Base-by-base conservation (phyloP, 164 flowering plant genomes). In the Liquidambar formosana region DNA sequence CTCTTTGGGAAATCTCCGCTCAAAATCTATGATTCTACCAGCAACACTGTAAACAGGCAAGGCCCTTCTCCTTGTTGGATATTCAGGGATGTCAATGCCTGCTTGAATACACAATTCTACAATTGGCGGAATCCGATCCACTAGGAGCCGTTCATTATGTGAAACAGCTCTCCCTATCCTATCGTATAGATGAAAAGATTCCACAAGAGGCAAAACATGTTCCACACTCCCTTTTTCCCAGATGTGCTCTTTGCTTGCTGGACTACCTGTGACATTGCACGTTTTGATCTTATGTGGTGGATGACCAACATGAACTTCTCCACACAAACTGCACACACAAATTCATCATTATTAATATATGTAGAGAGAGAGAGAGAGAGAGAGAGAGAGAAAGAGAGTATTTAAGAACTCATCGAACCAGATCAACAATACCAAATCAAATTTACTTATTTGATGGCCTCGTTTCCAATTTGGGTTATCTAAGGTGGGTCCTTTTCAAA, bases 171-270 rank as follows among this genome's bases (percentile, higher is more conserved):
- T 83, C 33, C 87, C 86, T 52, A 86, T 10, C 63, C 90, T 70
- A 60, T 86, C 90, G 61, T 86, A 84, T 18, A 83, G 78, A 77
- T 86, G 90, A 68, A 81, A 86, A 33, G 85, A 81, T 62, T 83
- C 85, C 33, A 83, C 80, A 27, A 54, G 38, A 51, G 86, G 85
- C 33, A 86, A 75, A 56, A 84, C 65, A 54, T 81, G 70, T 33
- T 77, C 77, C 58, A 78, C 26, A 23, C 71, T 73, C 12, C 81
- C 90, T 57, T 45, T 65, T 59, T 60, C 68, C 88, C 88, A 84
- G 16, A 19, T 66, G 57, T 84, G 88, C 65, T 80, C 81, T 78
- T 77, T 83, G 65, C 38, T 82, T 64, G 81, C 3, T 18, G 49
- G 68, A 64, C 85, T 80, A 18, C 80, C 77, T 18, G 67, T 38